These are phyloP conservation scores for Lachnellula suecica DNA, from an alignment of 2,329 filamentous ascomycete genomes.

Conservation along the genomic window DNA sequence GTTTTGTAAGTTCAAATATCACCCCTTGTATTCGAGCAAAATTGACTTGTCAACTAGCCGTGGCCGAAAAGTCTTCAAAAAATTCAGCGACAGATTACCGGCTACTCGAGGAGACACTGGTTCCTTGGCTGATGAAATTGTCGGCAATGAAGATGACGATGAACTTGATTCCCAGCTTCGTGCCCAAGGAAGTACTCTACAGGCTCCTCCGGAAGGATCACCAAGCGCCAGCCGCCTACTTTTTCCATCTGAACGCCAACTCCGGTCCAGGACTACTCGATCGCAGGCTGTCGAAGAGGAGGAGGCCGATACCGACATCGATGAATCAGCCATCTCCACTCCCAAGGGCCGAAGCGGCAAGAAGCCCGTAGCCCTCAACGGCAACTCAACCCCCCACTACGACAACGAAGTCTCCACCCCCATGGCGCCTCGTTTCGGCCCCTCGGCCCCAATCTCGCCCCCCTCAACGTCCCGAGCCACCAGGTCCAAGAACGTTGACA, in stretches of 20 bases:
- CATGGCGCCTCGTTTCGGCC: conserved; percentile 53
- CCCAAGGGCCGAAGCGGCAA: background rate
- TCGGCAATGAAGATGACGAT: conserved; percentile 33
- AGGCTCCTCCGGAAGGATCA: conserved; percentile 49
- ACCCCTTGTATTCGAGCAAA: background rate
- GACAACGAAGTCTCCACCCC: conserved; percentile 47
- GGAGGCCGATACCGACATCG: conserved; percentile 51
- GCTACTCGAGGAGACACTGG: conserved; percentile 18
- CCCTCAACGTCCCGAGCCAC: conserved; percentile 62
- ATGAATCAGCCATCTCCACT: conserved; percentile 30
- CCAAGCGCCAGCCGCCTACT: conserved; percentile 69
- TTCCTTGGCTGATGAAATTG: conserved; percentile 25
- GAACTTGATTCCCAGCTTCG: conserved; percentile 33
- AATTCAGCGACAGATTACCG: conserved; percentile 37
- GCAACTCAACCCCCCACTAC: conserved; percentile 24
- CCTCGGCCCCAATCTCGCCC: conserved; percentile 48
- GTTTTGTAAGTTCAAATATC: conserved; percentile 64
- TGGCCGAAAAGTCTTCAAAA: conserved; percentile 76
- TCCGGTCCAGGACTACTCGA: conserved; percentile 58
- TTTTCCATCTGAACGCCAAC: conserved; percentile 52
- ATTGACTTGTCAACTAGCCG: conserved; percentile 53
- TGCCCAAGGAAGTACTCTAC: conserved; percentile 48
- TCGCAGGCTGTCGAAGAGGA: conserved; percentile 56
- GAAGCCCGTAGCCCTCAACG: conserved; percentile 6
- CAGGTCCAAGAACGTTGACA: conserved; percentile 49